These are phyloP conservation scores for Diaporthe capsici DNA, from an alignment of 2,329 filamentous ascomycete species.

Conservation along the genomic window DNA sequence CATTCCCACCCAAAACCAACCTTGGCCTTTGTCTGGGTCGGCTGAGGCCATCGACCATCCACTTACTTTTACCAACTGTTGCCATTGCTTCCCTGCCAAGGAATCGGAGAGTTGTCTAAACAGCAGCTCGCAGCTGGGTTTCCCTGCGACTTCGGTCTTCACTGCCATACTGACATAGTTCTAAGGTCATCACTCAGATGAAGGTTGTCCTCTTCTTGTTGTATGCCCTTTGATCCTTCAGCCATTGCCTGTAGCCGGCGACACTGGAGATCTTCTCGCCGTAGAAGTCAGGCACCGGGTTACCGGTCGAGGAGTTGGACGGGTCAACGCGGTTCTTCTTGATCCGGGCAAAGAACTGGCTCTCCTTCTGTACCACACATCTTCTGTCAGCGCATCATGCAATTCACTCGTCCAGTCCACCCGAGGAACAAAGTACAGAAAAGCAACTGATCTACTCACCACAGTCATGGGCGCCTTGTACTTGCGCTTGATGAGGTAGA, in stretches of 20 bases:
- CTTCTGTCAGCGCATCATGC: constrained; percentile 29
- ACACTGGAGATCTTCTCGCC: constrained; percentile 98
- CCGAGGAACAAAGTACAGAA: accelerated
- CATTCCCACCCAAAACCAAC: neutral
- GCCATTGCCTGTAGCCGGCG: constrained; percentile 90
- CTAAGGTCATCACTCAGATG: constrained; percentile 57
- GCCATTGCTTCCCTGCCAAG: neutral
- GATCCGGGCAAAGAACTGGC: constrained; percentile 91
- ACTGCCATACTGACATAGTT: neutral
- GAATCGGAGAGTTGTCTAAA: neutral
- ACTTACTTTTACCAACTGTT: neutral
- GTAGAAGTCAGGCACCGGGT: constrained; percentile 98
- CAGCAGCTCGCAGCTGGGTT: neutral
- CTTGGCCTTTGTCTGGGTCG: too few species aligned
- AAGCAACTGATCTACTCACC: constrained; percentile 60
- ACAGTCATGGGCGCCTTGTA: constrained; percentile 79
- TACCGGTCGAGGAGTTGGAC: constrained; percentile 87
- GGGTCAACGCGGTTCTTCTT: constrained; percentile 95
- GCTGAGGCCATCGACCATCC: neutral
- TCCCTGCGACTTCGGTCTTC: neutral
- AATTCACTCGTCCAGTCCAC: neutral
- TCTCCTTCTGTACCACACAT: constrained; percentile 78
- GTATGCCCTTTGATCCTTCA: constrained; percentile 97
- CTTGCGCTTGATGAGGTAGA: constrained; percentile 81
- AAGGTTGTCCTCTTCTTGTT: constrained; percentile 87